Evolutionary conservation across 208 protist species (phyloP).

Genomic region (Phytomonas sp.): DNA sequence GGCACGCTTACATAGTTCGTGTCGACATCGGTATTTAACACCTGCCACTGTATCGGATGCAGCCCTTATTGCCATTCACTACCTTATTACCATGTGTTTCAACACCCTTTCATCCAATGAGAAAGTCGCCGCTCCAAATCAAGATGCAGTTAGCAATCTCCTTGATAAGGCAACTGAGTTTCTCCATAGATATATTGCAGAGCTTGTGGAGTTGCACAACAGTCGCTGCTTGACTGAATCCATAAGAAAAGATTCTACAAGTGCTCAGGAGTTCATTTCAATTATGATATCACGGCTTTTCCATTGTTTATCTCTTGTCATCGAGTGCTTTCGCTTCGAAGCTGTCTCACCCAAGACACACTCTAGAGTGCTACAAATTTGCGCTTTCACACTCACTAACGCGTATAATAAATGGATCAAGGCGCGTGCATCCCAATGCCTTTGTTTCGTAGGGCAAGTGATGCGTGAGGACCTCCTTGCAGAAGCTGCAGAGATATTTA

Average conservation of each 20-base stretch:
- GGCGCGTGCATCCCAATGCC: conserved; percentile 54
- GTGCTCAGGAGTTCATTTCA: conserved; percentile 17
- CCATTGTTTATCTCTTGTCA: conserved; percentile 48
- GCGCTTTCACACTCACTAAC: conserved; percentile 40
- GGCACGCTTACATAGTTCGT: conserved; percentile 59
- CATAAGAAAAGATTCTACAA: conserved; percentile 1
- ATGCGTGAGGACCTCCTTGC: conserved; percentile 48
- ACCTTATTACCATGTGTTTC: conserved; percentile 70
- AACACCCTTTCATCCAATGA: conserved; percentile 29
- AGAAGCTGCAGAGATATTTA: conserved; percentile 28
- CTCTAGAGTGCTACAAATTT: conserved; percentile 62
- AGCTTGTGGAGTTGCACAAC: conserved; percentile 30
- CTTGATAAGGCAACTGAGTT: conserved; percentile 63
- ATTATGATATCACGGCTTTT: conserved; percentile 58
- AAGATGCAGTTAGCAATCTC: conserved; percentile 52
- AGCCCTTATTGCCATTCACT: conserved; percentile 58
- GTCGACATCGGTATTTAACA: conserved; percentile 43
- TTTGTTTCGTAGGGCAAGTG: conserved; percentile 38
- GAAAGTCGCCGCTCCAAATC: conserved; percentile 19
- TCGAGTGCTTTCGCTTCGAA: conserved; percentile 80
- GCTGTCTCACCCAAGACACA: conserved; percentile 55
- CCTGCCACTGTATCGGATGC: conserved; percentile 43
- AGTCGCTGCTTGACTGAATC: not conserved
- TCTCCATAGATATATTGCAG: conserved; percentile 31
- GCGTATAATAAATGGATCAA: conserved; percentile 59